Evolutionary conservation across 169 alveolate species (phyloP).

Genomic region (Amoebophrya sp.): DNA sequence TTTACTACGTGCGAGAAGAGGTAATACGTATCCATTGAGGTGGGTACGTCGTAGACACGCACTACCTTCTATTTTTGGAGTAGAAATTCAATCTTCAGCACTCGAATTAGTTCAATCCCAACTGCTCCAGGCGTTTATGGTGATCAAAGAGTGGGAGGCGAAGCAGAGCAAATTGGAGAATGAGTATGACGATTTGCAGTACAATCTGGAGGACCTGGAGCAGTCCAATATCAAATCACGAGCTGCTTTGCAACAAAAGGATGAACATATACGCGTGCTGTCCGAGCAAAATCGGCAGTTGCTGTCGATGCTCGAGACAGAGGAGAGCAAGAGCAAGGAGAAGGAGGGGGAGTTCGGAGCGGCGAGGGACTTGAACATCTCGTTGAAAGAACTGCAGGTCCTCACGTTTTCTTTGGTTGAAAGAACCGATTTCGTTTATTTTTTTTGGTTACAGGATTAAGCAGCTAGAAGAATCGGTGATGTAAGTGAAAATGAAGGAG

Average conservation of each 20-base stretch:
- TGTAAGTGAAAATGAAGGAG: too few relatives aligned
- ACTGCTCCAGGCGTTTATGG: neutral
- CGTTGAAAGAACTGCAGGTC: neutral
- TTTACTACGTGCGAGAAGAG: neutral
- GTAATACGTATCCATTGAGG: too few relatives aligned
- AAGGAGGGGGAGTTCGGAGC: neutral
- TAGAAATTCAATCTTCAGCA: too few relatives aligned
- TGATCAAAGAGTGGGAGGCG: neutral
- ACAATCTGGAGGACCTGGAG: neutral
- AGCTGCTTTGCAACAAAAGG: slow-evolving; percentile 31
- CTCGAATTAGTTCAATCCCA: neutral
- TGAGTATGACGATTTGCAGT: neutral
- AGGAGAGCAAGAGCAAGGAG: slow-evolving; percentile 19
- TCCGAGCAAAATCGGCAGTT: slow-evolving; percentile 50
- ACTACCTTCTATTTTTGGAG: too few relatives aligned
- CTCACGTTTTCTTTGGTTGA: too few relatives aligned
- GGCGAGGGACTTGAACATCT: neutral
- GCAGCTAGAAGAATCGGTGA: too few relatives aligned
- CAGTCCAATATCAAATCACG: neutral
- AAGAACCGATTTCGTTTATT: too few relatives aligned
- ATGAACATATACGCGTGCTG: slow-evolving; percentile 46
- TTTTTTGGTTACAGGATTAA: too few relatives aligned
- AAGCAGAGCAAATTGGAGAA: neutral
- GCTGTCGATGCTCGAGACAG: slow-evolving; percentile 48
- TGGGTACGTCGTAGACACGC: too few relatives aligned